Percentiles rank a stretch among this genome's conserved stretches.
These are phyloP conservation scores for Acrodontium crateriforme DNA, from an alignment of 2,329 filamentous ascomycete species.

Conservation along the genomic window DNA sequence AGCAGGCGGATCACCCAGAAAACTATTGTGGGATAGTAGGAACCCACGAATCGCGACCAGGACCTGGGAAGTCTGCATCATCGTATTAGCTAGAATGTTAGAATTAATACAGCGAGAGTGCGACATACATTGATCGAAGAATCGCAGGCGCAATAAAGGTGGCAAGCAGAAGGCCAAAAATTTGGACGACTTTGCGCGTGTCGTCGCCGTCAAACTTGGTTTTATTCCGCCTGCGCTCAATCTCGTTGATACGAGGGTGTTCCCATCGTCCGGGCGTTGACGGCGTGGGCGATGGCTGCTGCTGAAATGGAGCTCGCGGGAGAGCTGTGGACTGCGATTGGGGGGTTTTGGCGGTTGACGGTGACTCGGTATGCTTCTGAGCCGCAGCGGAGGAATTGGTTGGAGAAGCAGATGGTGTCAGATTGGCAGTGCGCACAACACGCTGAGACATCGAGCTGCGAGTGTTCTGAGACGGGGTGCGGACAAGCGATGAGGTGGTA, in stretches of 20 bases:
- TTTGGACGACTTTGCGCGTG: conserved; percentile 54
- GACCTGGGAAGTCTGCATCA: conserved; percentile 2
- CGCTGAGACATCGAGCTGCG: too few relatives aligned
- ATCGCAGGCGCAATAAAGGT: conserved; percentile 33
- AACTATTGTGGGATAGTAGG: conserved; percentile 16
- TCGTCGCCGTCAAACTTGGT: conserved; percentile 69
- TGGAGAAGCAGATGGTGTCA: too few relatives aligned
- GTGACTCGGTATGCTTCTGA: too few relatives aligned
- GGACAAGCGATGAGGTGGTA: too few relatives aligned
- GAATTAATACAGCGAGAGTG: background rate
- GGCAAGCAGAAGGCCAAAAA: conserved; percentile 41
- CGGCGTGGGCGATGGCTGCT: conserved; percentile 9
- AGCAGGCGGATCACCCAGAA: conserved; percentile 41
- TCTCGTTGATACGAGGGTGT: conserved; percentile 79
- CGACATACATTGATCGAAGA: conserved; percentile 17
- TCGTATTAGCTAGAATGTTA: conserved; percentile 2
- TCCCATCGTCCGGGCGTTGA: conserved; percentile 59
- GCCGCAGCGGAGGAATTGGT: too few relatives aligned
- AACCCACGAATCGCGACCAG: conserved; percentile 9
- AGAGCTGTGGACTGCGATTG: too few relatives aligned
- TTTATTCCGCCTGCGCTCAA: conserved; percentile 65
- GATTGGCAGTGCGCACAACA: too few relatives aligned
- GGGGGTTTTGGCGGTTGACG: too few relatives aligned
- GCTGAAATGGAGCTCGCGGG: conserved; percentile 5
- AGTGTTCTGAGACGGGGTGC: too few relatives aligned